Base-by-base conservation (phyloP, 352 stramenopile genomes). In the Phytopythium sindhum region DNA sequence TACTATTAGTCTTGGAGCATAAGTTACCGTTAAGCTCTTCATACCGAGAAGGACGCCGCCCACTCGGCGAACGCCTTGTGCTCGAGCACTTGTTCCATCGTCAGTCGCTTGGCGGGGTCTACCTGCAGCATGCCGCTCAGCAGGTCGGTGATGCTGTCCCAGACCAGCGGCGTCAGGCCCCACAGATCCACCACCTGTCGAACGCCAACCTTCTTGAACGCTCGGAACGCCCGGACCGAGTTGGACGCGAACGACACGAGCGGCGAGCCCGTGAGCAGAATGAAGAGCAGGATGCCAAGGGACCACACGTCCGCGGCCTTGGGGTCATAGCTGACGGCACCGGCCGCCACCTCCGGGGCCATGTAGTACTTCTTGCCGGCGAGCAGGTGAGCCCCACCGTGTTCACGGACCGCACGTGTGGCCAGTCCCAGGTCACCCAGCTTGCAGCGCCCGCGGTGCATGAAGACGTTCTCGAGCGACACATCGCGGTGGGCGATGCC, bases 301-400 rank as follows among this genome's bases (percentile, higher is more conserved):
- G 70, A 78, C 73, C 73, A 81, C 23, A 78, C 68, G 33, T 78
- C 73, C 33, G 72, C 75, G 0, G 60, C 62, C 54, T 73, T 72
- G 0, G 77, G 72, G 60, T 81, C 68, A 65, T 86, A 86, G 33
- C 45, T 63, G 4, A 11, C 23, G 2, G 61, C 42, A 1, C 70
- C 69, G 11, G 71, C 63, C 33, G 79, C 72, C 10, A 83, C 70
- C 63, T 86, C 77, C 3, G 74, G 77, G 8, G 77, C 77, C 74
- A 81, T 86, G 68, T 83, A 84, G 70, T 80, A 84, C 63, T 75
- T 69, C 52, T 85, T 85, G 47, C 76, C 76, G n/a, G 37, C 54
- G 4, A 45, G 54, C 24, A 79, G 73, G 39, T 61, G 63, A 35
- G 70, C 60, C 1, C 67, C 62, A 56, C 63, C 64, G 57, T 24